Base-by-base conservation (phyloP, 2,329 filamentous ascomycete species). In the Setomelanomma holmii region DNA sequence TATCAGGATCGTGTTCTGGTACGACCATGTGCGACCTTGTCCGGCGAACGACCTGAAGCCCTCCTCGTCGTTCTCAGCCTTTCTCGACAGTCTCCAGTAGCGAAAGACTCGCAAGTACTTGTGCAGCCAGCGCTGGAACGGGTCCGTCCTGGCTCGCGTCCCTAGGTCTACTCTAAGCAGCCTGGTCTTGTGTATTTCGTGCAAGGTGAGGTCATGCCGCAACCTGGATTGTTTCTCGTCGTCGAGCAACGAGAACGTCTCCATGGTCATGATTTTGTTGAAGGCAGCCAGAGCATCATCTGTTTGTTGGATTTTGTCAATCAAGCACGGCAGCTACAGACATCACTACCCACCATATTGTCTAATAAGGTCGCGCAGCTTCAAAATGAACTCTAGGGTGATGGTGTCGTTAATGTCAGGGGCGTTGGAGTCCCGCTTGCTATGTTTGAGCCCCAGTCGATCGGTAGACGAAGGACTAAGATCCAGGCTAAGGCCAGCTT, bases 111-210 rank as follows among this genome's bases (percentile, higher is more conserved):
- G 47, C 41, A 61, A 45, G 51, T 61, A 49, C 23, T 35, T 47
- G 45, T 55, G 47, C 30, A 61, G 56, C 50, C 47, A 56, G 58
- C 55, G 55, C 49, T 58, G 51, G 51, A 62, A 55, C 33, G 56
- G 51, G 24, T 58, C 57, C n/a, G 54, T 56, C 34, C 51, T 48
- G 12, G 50, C 49, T 53, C 67, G 64, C 5, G 58, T 53, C 33
- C 56, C 64, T 23, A 64, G 66, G 43, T 74, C 72, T 7, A 69
- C 58, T 43, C 72, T 55, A n/a, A 75, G 44, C 12, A 75, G 56
- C 40, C 72, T 61, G 8, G 71, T 75, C 22, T 74, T 69, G 48
- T 73, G 72, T 23, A 58, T 63, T 54, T 75, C 68, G 39, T 63
- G 55, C 12, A 70, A 49, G 10, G 54, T 69, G 20, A 71, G 57